A percentile compares a stretch with the other conserved stretches of the same genome.
Conservation (phyloP, 345 rosid genomes). For the Sapria himalayana region DNA sequence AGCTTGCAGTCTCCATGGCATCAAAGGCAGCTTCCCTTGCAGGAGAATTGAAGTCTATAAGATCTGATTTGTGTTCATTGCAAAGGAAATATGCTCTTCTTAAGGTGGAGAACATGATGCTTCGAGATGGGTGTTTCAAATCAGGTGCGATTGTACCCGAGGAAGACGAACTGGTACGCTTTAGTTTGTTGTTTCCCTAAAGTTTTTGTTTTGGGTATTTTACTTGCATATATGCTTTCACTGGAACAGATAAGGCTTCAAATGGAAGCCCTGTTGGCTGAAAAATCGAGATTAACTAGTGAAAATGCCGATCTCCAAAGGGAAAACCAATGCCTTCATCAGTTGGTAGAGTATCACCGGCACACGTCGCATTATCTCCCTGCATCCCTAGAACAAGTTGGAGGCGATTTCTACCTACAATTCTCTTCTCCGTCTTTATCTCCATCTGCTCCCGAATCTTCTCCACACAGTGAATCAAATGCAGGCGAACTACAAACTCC, state of each 20-base stretch:
- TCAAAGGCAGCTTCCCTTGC: constrained; percentile 60
- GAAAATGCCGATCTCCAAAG: constrained; percentile 60
- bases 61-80: constrained; percentile 43
- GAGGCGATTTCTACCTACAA: constrained; percentile 50
- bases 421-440: constrained; percentile 43
- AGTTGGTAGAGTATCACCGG: constrained; percentile 74
- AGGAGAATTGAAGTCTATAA: constrained; percentile 50
- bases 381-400: constrained; percentile 42
- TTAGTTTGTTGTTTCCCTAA: not conserved
- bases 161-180: constrained; percentile 77
- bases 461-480: too few relatives aligned
- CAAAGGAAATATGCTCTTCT: constrained; percentile 62
- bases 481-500: too few relatives aligned
- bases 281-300: constrained; percentile 70
- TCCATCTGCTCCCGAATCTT: too few relatives aligned
- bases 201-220: not conserved
- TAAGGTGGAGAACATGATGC: constrained; percentile 76
- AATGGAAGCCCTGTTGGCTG: constrained; percentile 69
- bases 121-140: constrained; percentile 46
- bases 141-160: constrained; percentile 73
- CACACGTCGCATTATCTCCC: constrained; percentile 63
- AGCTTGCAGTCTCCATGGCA: constrained; percentile 83
- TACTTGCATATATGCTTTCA: not conserved
- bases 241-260: constrained; percentile 63
- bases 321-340: constrained; percentile 81